Base-by-base conservation (phyloP, 148 eudicot genomes). In the Selenicereus undatus region DNA sequence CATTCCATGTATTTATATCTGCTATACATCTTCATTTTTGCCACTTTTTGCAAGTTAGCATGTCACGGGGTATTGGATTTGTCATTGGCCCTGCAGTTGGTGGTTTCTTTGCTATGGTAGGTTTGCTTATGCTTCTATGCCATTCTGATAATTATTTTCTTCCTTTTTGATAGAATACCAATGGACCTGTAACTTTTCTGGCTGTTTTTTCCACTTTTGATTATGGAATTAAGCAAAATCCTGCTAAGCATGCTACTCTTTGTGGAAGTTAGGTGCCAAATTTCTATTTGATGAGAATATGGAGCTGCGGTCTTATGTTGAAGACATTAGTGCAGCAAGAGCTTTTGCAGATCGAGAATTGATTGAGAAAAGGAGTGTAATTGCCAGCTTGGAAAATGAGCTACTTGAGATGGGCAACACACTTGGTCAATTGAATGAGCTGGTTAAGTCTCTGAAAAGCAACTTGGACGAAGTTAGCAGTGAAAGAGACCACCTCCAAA, bases 351-450 rank as follows among this genome's bases (percentile, higher is more conserved):
- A 93, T 86, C 88, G 86, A 82, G 92, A 90, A 73, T 74, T 91
- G 51, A 32, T 42, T 11, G 97, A 93, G 79, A 85, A 76, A 80
- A 86, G 75, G 80, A 86, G 85, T 17, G 82, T 80, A 16, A 84
- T 82, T 78, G 90, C 89, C 74, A 87, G 86, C 81, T 85, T 94
- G 75, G 95, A 91, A 73, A 81, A 70, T 78, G 95, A 93, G 85
- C 80, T 92, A 8, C 74, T 81, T 78, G 86, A 89, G 84, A 84
- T 92, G 91, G 92, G 85, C 27, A 84, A 77, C 58, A 87, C 87
- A 80, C 79, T 96, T 72, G 84, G 75, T 42, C 87, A 87, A 81
- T 80, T 91, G 86, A 88, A 76, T 78, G 79, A 74, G 74, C 74
- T 88, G 39, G 82, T 86, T 77, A 95, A 90, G 74, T 87, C 91